Base-by-base conservation (phyloP, 2,329 filamentous ascomycete species). In the Fusarium sp. region DNA sequence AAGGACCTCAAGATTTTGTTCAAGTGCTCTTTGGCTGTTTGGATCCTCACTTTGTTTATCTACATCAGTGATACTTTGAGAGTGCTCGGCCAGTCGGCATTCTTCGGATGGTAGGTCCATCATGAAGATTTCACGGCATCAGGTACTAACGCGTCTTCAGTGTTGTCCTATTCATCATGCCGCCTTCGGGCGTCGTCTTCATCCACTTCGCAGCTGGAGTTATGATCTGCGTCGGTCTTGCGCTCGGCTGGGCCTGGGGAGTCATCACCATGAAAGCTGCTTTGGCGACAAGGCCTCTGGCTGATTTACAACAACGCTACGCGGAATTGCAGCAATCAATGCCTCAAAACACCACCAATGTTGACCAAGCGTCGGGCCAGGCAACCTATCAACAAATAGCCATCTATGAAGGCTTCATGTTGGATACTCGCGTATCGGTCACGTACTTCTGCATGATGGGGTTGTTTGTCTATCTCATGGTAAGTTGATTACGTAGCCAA, bases 1-100 rank as follows among this genome's bases (percentile, higher is more conserved):
- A 73, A 68, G 15, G 73, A 75, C 44, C 72, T 75, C 24, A 75
- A 75, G 57, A 75, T 64, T 53, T 54, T 75, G n/a, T 71, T 75
- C 61, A 71, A 71, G 45, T 75, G 73, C 33, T 69, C 61, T 5
- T 16, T 75, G 18, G 72, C 73, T n/a, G 70, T 75, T 8, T 75
- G 73, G 73, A 63, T 75, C 10, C 63, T 75, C n/a, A 75, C 69
- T 11, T 33, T 75, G 8, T 69, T 75, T 11, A 75, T 75, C 22
- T 38, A 65, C 47, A 75, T 75, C 56, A 68, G 56, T 13, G 72
- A 72, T 10, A 75, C 69, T 0, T 33, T 75, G 26, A 65, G 70
- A 16, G 59, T 64, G 1, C 64, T 75, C 9, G 72, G 72, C 15
- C 72, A 72, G 33, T 55, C 65, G 14, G 50, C 63, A 6, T 68